Conservation (phyloP, 2,329 filamentous ascomycete genomes). For the Teratosphaeria epicoccoides region DNA sequence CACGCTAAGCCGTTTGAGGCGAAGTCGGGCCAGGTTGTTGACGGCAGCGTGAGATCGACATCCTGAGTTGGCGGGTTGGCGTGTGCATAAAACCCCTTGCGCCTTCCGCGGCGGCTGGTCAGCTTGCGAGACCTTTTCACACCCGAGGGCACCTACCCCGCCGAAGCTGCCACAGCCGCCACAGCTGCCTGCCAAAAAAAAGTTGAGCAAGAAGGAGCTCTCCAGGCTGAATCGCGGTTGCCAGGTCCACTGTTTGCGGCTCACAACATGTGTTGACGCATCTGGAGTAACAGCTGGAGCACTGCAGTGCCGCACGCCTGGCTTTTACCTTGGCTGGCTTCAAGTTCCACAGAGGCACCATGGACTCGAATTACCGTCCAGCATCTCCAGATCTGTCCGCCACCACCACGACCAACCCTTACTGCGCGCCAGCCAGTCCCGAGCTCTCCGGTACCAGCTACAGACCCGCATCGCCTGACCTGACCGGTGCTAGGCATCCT, state of each 20-base stretch:
- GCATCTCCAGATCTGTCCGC: slow-evolving; percentile 25
- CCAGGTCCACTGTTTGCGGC: neutral
- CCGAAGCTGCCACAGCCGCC: neutral
- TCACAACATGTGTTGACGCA: too few species aligned
- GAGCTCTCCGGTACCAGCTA: slow-evolving; percentile 3
- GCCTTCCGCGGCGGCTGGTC: neutral
- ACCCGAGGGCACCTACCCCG: neutral
- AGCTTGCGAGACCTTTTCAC: neutral
- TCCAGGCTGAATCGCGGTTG: neutral
- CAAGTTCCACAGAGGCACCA: neutral
- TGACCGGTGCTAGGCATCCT: slow-evolving; percentile 1
- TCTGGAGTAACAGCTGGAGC: neutral
- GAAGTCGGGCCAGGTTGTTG: neutral
- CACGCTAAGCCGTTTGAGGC: neutral
- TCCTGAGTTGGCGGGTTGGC: neutral
- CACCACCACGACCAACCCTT: too few species aligned
- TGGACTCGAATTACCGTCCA: slow-evolving; percentile 1
- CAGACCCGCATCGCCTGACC: neutral
- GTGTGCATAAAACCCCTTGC: neutral
- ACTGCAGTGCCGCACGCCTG: neutral
- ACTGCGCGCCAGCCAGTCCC: slow-evolving; percentile 7
- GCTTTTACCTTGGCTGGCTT: neutral
- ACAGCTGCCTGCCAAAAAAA: too few species aligned
- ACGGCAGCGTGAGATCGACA: neutral
- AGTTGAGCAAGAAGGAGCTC: neutral